These are phyloP conservation scores for Neopestalotiopsis sp. DNA, from an alignment of 2,329 filamentous ascomycete genomes.

Conservation along the genomic window DNA sequence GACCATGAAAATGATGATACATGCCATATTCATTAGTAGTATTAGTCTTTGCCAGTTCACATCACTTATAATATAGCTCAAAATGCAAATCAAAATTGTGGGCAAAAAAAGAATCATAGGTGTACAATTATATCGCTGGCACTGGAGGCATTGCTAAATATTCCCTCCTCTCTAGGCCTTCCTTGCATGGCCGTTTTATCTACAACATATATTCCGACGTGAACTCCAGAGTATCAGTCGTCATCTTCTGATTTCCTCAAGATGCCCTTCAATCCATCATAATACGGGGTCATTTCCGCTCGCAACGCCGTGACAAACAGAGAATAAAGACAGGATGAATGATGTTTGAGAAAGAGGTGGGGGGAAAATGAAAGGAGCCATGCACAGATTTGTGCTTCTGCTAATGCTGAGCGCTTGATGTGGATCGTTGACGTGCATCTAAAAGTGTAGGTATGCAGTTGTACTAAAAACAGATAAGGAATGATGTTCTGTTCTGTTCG, in stretches of 20 bases:
- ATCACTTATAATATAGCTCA: neutral
- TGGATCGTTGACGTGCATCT: neutral
- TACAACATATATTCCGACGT: slow-evolving; percentile 8
- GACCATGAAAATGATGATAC: neutral
- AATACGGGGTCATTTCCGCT: neutral
- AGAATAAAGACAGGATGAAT: neutral
- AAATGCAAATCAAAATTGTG: neutral
- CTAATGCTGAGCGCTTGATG: neutral
- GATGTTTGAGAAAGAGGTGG: neutral
- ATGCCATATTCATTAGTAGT: neutral
- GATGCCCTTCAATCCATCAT: neutral
- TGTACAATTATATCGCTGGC: neutral
- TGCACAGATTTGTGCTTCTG: neutral
- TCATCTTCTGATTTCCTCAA: neutral
- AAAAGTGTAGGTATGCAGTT: neutral
- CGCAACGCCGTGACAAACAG: neutral
- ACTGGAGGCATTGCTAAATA: neutral
- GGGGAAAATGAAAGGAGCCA: neutral
- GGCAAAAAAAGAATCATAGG: neutral
- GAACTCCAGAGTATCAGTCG: slow-evolving; percentile 13
- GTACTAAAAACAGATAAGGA: neutral
- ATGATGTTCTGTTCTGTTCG: neutral
- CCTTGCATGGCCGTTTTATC: neutral
- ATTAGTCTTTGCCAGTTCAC: no score
- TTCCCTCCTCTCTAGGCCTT: neutral